A percentile compares a stretch with the other conserved stretches of the same genome.
Evolutionary conservation across 371 early-diverging fungal genomes (phyloP).

Genomic region (Phascolomyces articulosus): DNA sequence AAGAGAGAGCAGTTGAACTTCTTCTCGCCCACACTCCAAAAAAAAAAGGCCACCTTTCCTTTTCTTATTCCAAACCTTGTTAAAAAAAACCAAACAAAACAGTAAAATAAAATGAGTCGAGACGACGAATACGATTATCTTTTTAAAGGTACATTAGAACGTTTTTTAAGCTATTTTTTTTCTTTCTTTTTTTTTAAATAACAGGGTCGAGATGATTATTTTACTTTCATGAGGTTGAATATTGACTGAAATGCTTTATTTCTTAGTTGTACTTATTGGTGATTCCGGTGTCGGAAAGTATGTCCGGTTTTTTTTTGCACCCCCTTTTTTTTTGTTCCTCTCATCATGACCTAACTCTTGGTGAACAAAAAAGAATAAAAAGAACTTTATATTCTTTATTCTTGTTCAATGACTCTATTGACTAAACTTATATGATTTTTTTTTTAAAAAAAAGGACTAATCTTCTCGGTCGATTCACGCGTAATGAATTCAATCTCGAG

Average conservation of each 20-base stretch:
- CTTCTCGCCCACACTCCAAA: neutral
- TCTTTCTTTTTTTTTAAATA: too few species aligned
- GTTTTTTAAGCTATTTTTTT: too few species aligned
- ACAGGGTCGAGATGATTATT: neutral
- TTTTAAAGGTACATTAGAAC: constrained; percentile 95
- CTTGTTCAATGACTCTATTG: too few species aligned
- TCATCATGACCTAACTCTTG: neutral
- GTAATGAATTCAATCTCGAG: constrained; percentile 96
- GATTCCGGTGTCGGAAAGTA: constrained; percentile 99
- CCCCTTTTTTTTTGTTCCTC: too few species aligned
- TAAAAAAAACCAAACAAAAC: neutral
- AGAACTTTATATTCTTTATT: neutral
- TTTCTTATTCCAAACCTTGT: neutral
- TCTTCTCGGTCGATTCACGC: constrained; percentile 96
- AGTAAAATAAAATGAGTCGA: constrained; percentile 71
- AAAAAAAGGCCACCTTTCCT: neutral
- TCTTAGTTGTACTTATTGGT: constrained; percentile 98
- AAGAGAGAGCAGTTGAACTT: too few species aligned
- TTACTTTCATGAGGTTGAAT: too few species aligned
- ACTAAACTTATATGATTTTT: too few species aligned
- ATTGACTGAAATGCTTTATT: too few species aligned
- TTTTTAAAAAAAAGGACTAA: constrained; percentile 67
- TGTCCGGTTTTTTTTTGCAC: too few species aligned
- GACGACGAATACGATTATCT: constrained; percentile 97
- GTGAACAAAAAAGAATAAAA: neutral